Conservation (phyloP, 768 basidiomycete genomes). For the Kwoniella dejecticola region DNA sequence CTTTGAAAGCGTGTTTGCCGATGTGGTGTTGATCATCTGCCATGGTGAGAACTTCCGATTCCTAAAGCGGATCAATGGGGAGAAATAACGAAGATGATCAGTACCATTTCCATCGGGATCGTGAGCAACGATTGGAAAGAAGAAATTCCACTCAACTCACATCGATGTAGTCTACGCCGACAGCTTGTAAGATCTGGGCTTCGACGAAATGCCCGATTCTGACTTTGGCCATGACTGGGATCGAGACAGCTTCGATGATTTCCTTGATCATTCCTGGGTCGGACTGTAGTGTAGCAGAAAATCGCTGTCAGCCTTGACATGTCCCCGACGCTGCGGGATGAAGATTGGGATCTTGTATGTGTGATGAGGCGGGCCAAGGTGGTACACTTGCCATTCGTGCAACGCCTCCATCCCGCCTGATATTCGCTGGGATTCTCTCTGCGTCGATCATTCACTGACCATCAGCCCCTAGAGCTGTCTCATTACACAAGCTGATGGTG, state of each 20-base stretch:
- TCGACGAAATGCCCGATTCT: conserved; percentile 98
- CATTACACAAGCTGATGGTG: too few relatives aligned
- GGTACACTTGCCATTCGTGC: conserved; percentile 78
- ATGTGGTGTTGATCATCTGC: conserved; percentile 96
- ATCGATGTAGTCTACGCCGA: conserved; percentile 84
- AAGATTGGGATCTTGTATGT: not conserved
- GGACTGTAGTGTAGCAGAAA: conserved; percentile 59
- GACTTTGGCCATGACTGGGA: conserved; percentile 87
- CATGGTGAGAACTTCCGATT: conserved; percentile 76
- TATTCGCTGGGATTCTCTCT: conserved; percentile 93
- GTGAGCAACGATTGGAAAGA: too few relatives aligned
- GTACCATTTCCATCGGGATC: too few relatives aligned
- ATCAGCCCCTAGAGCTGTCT: too few relatives aligned
- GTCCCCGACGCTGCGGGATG: too few relatives aligned
- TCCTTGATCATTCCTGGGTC: conserved; percentile 96
- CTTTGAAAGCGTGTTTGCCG: conserved; percentile 91
- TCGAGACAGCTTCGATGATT: conserved; percentile 90
- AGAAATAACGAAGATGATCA: too few relatives aligned
- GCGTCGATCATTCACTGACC: too few relatives aligned
- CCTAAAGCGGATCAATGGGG: conserved; percentile 20
- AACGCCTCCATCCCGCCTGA: conserved; percentile 86
- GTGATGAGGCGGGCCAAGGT: not conserved
- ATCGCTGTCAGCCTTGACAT: not conserved
- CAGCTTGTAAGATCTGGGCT: conserved; percentile 92
- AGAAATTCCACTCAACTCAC: conserved; percentile 36